A percentile compares a stretch with the other conserved stretches of the same genome.
These are phyloP conservation scores for Phytophthora fragariae DNA, from an alignment of 352 stramenopile genomes.

Conservation along the genomic window DNA sequence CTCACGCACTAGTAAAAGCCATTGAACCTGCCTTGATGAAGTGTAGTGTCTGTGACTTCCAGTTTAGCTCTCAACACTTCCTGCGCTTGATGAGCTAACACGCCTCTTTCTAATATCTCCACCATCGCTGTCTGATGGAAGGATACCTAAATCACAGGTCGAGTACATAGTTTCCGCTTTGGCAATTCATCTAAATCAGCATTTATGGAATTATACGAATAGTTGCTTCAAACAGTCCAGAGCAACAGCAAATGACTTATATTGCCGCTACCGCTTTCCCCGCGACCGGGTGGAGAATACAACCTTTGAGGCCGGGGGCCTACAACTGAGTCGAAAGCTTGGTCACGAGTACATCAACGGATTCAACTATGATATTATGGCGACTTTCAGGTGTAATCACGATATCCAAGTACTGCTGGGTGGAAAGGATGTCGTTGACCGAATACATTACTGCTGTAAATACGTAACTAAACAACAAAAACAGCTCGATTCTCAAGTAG, in stretches of 20 bases:
- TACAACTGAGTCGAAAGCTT: background rate
- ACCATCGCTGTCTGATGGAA: background rate
- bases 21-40: background rate
- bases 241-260: background rate
- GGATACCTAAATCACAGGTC: background rate
- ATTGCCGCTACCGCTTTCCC: constrained; percentile 10
- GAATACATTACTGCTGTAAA: constrained; percentile 22
- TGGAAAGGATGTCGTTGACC: constrained; percentile 1
- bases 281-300: background rate
- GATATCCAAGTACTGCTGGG: constrained; percentile 8
- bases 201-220: constrained; percentile 17
- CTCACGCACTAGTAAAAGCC: background rate
- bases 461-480: constrained; percentile 19
- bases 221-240: constrained; percentile 11
- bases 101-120: background rate
- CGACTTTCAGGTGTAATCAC: constrained; percentile 11
- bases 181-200: constrained; percentile 14
- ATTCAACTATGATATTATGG: constrained; percentile 19
- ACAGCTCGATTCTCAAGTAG: background rate
- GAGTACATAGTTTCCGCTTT: constrained; percentile 13
- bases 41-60: background rate
- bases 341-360: constrained; percentile 15
- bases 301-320: background rate
- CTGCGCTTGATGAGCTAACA: background rate
- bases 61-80: background rate